phyloP scores from a whole-genome alignment of 2,329 filamentous ascomycete genomes.

The Penicillium polonicum region DNA sequence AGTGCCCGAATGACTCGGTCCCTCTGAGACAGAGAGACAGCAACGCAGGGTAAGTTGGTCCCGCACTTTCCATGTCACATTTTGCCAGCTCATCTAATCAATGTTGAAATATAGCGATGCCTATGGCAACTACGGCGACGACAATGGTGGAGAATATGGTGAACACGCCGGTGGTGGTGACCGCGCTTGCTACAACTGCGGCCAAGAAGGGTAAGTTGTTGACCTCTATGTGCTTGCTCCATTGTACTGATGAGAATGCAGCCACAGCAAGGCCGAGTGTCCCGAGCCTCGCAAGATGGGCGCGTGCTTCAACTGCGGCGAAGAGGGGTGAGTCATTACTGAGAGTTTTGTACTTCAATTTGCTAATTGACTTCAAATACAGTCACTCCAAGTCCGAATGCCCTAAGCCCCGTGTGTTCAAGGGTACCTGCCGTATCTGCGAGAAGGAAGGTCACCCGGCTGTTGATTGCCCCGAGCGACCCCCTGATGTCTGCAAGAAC shows the following conservation, averaged over 20 bases:
- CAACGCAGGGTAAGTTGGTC: constrained; percentile 12
- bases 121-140: neutral
- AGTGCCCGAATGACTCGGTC: constrained; percentile 40
- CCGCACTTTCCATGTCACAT: constrained; percentile 30
- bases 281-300: constrained; percentile 34
- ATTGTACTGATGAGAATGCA: constrained; percentile 15
- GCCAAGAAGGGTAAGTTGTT: constrained; percentile 13
- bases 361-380: neutral
- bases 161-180: neutral
- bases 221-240: neutral
- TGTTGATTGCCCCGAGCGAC: constrained; percentile 45
- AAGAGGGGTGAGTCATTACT: constrained; percentile 12
- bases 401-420: constrained; percentile 48
- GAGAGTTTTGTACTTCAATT: neutral
- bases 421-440: constrained; percentile 48
- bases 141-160: neutral
- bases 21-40: constrained; percentile 13
- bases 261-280: constrained; percentile 47
- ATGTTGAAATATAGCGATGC: neutral
- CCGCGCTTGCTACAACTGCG: constrained; percentile 14
- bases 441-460: constrained; percentile 48
- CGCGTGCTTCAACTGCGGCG: constrained; percentile 15
- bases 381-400: constrained; percentile 36
- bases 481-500: constrained; percentile 47
- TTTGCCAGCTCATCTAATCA: neutral